Percentiles rank a stretch among this genome's conserved stretches.
These are phyloP conservation scores for Gracilariopsis chorda DNA, from an alignment of 23 red algal species.

Conservation along the genomic window DNA sequence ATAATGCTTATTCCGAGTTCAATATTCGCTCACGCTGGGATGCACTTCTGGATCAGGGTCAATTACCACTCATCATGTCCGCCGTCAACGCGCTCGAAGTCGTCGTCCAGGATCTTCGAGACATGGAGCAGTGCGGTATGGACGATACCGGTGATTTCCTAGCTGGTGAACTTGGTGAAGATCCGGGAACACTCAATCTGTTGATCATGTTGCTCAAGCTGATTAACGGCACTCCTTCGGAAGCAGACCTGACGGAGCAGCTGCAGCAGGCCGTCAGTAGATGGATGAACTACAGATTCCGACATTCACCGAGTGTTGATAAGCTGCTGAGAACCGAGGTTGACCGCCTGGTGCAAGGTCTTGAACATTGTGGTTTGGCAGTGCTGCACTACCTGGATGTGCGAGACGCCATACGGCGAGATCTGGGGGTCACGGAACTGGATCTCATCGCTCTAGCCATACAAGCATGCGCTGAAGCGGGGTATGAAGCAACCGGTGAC, in stretches of 20 bases:
- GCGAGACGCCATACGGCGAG: not conserved
- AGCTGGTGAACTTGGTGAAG: not conserved
- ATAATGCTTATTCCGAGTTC: not conserved
- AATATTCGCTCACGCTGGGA: not conserved
- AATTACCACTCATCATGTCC: not conserved
- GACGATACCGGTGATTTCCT: not conserved
- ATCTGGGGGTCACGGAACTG: not conserved
- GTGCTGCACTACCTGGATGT: not conserved
- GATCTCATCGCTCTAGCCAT: conserved; percentile 10
- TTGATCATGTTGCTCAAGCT: not conserved
- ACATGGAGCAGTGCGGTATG: not conserved
- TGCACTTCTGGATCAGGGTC: not conserved
- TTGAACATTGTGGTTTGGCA: not conserved
- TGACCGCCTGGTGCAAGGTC: not conserved
- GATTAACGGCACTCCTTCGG: not conserved
- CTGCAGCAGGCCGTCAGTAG: not conserved
- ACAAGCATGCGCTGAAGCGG: not conserved
- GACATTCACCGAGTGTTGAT: not conserved
- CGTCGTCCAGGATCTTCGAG: not conserved
- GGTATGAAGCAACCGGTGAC: not conserved
- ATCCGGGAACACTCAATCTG: not conserved
- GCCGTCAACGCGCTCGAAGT: not conserved
- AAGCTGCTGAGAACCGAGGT: not conserved
- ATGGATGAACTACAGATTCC: not conserved
- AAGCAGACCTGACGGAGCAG: not conserved